Percentiles rank a stretch among this genome's conserved stretches.
Evolutionary conservation across 176 grass and related monocot genomes (phyloP).

Genomic region (Triticum urartu): DNA sequence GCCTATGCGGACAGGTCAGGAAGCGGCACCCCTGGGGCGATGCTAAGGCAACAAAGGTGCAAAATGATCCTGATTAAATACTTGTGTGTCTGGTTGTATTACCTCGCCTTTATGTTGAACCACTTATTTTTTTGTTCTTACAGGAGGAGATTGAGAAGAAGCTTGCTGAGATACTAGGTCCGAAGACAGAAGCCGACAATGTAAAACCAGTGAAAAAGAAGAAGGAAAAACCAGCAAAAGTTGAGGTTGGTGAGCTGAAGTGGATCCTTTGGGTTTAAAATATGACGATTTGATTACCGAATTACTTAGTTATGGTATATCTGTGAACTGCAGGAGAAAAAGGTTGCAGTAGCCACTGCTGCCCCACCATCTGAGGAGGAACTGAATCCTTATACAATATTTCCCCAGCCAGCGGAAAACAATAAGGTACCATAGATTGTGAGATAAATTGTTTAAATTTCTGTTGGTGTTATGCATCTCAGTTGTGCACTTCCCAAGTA

Average conservation of each 20-base stretch:
- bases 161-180: constrained; percentile 78
- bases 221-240: constrained; percentile 86
- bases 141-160: constrained; percentile 88
- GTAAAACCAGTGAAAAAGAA: constrained; percentile 94
- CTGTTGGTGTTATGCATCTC: not conserved
- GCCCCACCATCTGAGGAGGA: constrained; percentile 77
- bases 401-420: constrained; percentile 92
- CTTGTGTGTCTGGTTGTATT: not conserved
- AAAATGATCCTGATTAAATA: not conserved
- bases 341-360: constrained; percentile 40
- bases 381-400: constrained; percentile 87
- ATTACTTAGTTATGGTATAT: constrained; percentile 22
- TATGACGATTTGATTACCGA: not conserved
- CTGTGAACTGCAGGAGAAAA: constrained; percentile 61
- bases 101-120: constrained; percentile 11
- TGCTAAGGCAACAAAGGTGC: constrained; percentile 88
- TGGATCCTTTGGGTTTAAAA: not conserved
- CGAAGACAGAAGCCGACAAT: constrained; percentile 86
- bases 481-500: not conserved
- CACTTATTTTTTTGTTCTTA: constrained; percentile 23
- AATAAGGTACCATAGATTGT: constrained; percentile 56
- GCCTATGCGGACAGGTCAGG: constrained; percentile 84
- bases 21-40: constrained; percentile 90
- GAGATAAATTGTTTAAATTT: not conserved
- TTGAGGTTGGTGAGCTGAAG: constrained; percentile 56